Percentiles rank a stretch among this genome's conserved stretches.
Evolutionary conservation across 2,329 filamentous ascomycete species (phyloP).

Genomic region (Aspergillus sp.): DNA sequence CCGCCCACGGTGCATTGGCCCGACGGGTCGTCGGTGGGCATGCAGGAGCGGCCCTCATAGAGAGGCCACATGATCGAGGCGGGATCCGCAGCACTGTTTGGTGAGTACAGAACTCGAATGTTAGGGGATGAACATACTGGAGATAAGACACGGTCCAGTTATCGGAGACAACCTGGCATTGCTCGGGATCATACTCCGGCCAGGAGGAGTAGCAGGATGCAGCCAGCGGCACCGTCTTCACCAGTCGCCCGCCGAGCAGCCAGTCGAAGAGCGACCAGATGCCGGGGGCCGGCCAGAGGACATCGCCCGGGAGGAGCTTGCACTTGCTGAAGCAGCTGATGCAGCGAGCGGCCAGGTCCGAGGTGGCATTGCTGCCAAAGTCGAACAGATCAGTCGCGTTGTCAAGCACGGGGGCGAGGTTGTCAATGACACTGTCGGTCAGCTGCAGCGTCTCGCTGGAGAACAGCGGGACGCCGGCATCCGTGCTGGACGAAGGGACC

Average conservation of each 20-base stretch:
- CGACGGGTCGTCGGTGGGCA: slow-evolving; percentile 22
- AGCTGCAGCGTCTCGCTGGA: slow-evolving; percentile 25
- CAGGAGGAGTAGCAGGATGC: slow-evolving; percentile 25
- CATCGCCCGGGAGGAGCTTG: slow-evolving; percentile 26
- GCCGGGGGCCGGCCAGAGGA: slow-evolving; percentile 17
- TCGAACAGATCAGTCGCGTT: slow-evolving; percentile 19
- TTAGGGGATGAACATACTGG: slow-evolving; percentile 17
- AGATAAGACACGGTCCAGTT: slow-evolving; percentile 25
- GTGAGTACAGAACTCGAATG: no score
- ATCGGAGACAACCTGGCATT: slow-evolving; percentile 17
- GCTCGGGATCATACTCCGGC: slow-evolving; percentile 19
- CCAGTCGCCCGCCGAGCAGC: slow-evolving; percentile 20
- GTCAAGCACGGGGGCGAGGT: slow-evolving; percentile 5
- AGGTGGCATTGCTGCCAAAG: slow-evolving; percentile 18
- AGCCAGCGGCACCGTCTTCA: slow-evolving; percentile 26
- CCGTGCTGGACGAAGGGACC: background rate
- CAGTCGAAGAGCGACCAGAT: slow-evolving; percentile 25
- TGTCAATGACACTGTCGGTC: slow-evolving; percentile 19
- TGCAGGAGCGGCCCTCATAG: slow-evolving; percentile 24
- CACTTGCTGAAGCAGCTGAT: slow-evolving; percentile 11
- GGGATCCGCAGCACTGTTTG: slow-evolving; percentile 18
- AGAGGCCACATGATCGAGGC: slow-evolving; percentile 28
- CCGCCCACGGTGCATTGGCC: slow-evolving; percentile 28
- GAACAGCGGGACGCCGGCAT: slow-evolving; percentile 20
- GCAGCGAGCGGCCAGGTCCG: background rate